Base-by-base conservation (phyloP, 495 filamentous ascomycete species). In the Parathielavia appendiculata region DNA sequence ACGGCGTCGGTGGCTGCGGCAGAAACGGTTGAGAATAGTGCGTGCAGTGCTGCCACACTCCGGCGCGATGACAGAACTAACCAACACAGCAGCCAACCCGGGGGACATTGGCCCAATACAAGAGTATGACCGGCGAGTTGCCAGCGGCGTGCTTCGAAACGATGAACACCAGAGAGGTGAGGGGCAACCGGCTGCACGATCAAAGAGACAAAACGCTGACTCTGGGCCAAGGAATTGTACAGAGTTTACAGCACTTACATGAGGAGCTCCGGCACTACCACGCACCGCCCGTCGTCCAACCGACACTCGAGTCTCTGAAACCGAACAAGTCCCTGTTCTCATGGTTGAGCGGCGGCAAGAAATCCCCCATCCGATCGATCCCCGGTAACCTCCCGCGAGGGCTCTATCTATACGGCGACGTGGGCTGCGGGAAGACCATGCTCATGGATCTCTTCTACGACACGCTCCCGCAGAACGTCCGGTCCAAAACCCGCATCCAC, bases 401-500 rank as follows among this genome's bases (percentile, higher is more conserved):
- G 0, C 70, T 97, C 39, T 97, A 97, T 66, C 87, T 99, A 76
- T 97, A 89, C 67, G 95, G 95, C 19, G 93, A 97, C 71, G 95
- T 99, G 11, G 95, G 95, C 22, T 92, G 90, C 66, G 95, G 95
- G 45, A 99, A 99, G 79, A 97, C 95, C 1, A 99, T 99, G 95
- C 76, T 99, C 61, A 97, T 99, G 93, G 95, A 99, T 67, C 78
- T 99, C 65, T 97, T 99, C 73, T 97, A 91, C 75, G 91, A 97
- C 54, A 96, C 92, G 1, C 75, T 99, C 51, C 93, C 93, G 5
- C 66, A 76, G 14, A 85, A 88, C 64, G 90, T 98, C 60, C 81
- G 74, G 56, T 81, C 83, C 41, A 97, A 95, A 78, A 95, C 87
- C n/a, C 81, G 93, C 16, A 96, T 97, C 63, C 93, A 98, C 76